Base-by-base conservation (phyloP, 495 filamentous ascomycete genomes). In the Tuber microsphaerosporum region DNA sequence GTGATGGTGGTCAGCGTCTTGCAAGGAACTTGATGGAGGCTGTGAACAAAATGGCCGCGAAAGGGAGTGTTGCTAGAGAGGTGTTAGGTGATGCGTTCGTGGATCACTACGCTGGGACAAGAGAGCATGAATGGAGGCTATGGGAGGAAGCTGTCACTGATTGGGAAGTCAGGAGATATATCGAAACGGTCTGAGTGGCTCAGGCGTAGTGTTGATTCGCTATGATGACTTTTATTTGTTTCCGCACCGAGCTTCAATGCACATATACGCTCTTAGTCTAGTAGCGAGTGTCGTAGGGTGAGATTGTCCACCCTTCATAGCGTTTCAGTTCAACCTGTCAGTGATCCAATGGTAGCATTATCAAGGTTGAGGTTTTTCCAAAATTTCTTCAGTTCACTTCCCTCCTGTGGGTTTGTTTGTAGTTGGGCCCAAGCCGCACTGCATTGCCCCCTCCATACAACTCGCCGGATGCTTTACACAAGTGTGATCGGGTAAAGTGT, bases 51-150 rank as follows among this genome's bases (percentile, higher is more conserved):
- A 97, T 99, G 81, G 90, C 86, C 84, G 85, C 88, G 41, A 86
- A 88, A 71, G 92, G 88, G 19, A 97, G 94, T 83, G 87, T 97
- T 20, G 95, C 95, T 56, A 86, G 95, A 71, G 92, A 97, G 83
- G 92, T 94, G 0, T 93, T 99, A 83, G 96, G 96, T 0, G 90
- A 98, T 84, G 92, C 91, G 16, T 99, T 99, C 84, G 94, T 99
- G 12, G 93, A 97, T 5, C 96, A 99, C 82, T 99, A 89, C 86
- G 92, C 91, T 6, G 95, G 95, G 12, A 97, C 95, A 37, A 89
- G 95, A 75, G 92, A 94, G 80, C 94, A 99, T 84, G 95, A 99
- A 84, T 87, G 94, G 79, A 86, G 90, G 75, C 84, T 97, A 26
- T 99, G 93, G 93, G 93, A 99, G 82, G 94, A 82, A 76, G 75